Evolutionary conservation across 1,284 basidiomycete genomes (phyloP).

Genomic region (Cutaneotrichosporon mucoides): DNA sequence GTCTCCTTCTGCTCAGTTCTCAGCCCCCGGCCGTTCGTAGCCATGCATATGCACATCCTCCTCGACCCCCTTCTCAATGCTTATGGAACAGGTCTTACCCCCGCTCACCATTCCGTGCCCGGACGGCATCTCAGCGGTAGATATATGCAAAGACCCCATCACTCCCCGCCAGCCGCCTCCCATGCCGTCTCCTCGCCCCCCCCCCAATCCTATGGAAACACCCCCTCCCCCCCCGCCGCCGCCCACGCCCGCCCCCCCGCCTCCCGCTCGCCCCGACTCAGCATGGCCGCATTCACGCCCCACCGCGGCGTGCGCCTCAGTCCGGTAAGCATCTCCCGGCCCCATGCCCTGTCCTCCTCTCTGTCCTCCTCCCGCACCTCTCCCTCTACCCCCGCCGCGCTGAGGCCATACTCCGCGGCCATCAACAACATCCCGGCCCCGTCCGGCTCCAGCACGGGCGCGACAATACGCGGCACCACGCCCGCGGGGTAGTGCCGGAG

Average conservation of each 20-base stretch:
- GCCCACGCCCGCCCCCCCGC: constrained; percentile 24
- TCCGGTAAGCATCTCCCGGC: constrained; percentile 19
- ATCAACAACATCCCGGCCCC: constrained; percentile 30
- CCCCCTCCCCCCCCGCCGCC: constrained; percentile 16
- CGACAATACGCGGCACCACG: constrained; percentile 25
- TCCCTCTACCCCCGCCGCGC: neutral
- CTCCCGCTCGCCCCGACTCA: constrained; percentile 25
- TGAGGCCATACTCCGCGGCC: constrained; percentile 9
- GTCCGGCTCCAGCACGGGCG: constrained; percentile 41
- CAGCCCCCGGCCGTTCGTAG: too few species aligned
- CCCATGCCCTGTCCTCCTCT: constrained; percentile 8
- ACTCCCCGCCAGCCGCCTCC: too few species aligned
- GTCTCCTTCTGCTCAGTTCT: too few species aligned
- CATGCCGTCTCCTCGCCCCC: too few species aligned
- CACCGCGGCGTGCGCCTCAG: constrained; percentile 31
- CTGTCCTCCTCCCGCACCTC: constrained; percentile 1
- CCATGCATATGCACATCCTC: too few species aligned
- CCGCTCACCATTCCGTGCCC: too few species aligned
- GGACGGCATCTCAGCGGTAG: too few species aligned
- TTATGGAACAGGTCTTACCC: too few species aligned
- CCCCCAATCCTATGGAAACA: neutral
- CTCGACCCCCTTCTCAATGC: too few species aligned
- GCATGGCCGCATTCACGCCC: constrained; percentile 37
- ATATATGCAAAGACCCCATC: too few species aligned
- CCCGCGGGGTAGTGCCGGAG: constrained; percentile 24